Evolutionary conservation across 306 rosid species (phyloP).

Genomic region (Rubus parviflorus): DNA sequence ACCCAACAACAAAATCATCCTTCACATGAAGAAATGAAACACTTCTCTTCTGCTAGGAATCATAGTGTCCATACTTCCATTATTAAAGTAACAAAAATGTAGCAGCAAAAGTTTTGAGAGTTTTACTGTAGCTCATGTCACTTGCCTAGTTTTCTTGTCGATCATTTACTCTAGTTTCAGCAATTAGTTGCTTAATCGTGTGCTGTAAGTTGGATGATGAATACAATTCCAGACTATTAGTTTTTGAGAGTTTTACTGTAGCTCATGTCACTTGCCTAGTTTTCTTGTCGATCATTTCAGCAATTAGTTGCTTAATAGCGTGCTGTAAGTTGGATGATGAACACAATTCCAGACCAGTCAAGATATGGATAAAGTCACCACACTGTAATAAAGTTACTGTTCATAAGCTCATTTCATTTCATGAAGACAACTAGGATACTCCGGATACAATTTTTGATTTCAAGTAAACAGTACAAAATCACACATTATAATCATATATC

Average conservation of each 20-base stretch:
- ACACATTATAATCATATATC: conserved; percentile 14
- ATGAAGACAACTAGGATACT: background rate
- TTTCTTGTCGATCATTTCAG: background rate
- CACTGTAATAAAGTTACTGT: background rate
- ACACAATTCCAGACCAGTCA: background rate
- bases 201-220: background rate
- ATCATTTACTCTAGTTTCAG: background rate
- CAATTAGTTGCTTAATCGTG: background rate
- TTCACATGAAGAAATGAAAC: background rate
- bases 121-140: background rate
- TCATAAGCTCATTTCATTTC: conserved; percentile 9
- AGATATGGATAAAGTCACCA: background rate
- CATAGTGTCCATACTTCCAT: background rate
- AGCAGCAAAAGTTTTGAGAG: background rate
- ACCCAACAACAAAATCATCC: background rate
- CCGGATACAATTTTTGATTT: background rate
- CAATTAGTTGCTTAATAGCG: background rate
- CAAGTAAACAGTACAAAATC: conserved; percentile 1
- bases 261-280: background rate
- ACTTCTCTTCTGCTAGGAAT: background rate
- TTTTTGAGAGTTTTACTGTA: background rate
- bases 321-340: background rate
- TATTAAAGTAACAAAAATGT: background rate
- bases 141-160: background rate
- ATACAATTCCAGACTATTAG: background rate